A percentile compares a stretch with the other conserved stretches of the same genome.
These are phyloP conservation scores for Akanthomyces dipterigenus DNA, from an alignment of 2,329 filamentous ascomycete species.

Conservation along the genomic window DNA sequence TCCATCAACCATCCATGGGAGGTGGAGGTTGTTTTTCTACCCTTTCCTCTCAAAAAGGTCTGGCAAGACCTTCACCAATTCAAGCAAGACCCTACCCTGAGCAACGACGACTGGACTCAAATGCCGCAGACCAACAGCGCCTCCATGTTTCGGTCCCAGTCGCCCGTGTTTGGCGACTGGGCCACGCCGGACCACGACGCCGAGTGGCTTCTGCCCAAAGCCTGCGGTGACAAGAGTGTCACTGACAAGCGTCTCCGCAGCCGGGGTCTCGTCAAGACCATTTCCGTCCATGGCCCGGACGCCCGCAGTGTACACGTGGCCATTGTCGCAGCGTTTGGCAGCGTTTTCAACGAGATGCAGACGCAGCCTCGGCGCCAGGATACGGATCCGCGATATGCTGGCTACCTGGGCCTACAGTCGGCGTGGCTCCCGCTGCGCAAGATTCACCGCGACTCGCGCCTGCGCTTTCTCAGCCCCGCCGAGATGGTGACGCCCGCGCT, in stretches of 20 bases:
- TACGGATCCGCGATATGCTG: conserved; percentile 25
- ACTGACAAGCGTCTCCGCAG: conserved; percentile 68
- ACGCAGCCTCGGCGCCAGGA: conserved; percentile 24
- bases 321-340: conserved; percentile 55
- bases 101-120: conserved; percentile 49
- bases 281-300: conserved; percentile 56
- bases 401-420: conserved; percentile 56
- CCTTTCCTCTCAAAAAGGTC: conserved; percentile 54
- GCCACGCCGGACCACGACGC: conserved; percentile 35
- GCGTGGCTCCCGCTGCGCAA: conserved; percentile 72
- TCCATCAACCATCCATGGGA: conserved; percentile 60
- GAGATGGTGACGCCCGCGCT: conserved; percentile 68
- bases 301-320: conserved; percentile 61
- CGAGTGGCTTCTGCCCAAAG: conserved; percentile 62
- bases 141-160: conserved; percentile 37
- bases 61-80: conserved; percentile 48
- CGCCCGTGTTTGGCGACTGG: conserved; percentile 43
- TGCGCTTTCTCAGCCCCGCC: conserved; percentile 62
- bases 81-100: conserved; percentile 29
- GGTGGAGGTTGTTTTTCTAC: conserved; percentile 68
- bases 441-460: conserved; percentile 63
- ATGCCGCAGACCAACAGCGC: conserved; percentile 41
- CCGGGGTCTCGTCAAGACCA: conserved; percentile 60
- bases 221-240: conserved; percentile 55
- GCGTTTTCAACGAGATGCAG: conserved; percentile 42